Base-by-base conservation (phyloP, 2,329 filamentous ascomycete genomes). In the Cercospora sp. region DNA sequence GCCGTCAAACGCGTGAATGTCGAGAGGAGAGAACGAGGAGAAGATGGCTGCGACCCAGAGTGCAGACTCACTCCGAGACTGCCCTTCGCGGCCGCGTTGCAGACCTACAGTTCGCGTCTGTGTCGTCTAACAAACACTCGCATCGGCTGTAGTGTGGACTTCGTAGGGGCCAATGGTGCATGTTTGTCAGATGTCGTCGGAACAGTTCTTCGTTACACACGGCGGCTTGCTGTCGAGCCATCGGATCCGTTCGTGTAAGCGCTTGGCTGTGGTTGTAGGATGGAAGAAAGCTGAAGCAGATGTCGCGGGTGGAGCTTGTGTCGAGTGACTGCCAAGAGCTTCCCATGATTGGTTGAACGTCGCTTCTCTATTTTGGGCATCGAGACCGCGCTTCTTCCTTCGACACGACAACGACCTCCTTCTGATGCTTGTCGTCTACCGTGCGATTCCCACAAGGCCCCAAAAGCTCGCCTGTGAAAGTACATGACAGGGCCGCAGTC, bases 211-310 rank as follows among this genome's bases (percentile, higher is more conserved):
- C 8, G 63, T 65, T 16, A 39, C 30, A 65, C 63, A 65, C 39
- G 55, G 63, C 63, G 63, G 55, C 57, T 60, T 65, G 63, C 59
- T n/a, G 60, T 64, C 18, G 62, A 36, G 60, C 28, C 26, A 36
- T 58, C 4, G 6, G 31, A 31, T n/a, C 13, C 55, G 30, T 23
- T 57, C 0, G 16, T 28, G 48, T 18, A 58, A 64, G 62, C 62
- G 62, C 62, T 64, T 64, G 62, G 62, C 33, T 57, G 51, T 55
- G 60, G 61, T 63, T 26, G 61, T 39, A 30, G 33, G 36, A 30
- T 39, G 36, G 23, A 48, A 4, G 18, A 61, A 16, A 48, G 59
- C 53, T 31, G 53, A 58, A 2, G n/a, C 53, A 58, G 26, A 28
- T 5, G 53, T 10, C 26, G 13, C 3, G 5, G 2, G 53, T 30